Base-by-base conservation (phyloP, 768 basidiomycete genomes). In the Galerina sulciceps region DNA sequence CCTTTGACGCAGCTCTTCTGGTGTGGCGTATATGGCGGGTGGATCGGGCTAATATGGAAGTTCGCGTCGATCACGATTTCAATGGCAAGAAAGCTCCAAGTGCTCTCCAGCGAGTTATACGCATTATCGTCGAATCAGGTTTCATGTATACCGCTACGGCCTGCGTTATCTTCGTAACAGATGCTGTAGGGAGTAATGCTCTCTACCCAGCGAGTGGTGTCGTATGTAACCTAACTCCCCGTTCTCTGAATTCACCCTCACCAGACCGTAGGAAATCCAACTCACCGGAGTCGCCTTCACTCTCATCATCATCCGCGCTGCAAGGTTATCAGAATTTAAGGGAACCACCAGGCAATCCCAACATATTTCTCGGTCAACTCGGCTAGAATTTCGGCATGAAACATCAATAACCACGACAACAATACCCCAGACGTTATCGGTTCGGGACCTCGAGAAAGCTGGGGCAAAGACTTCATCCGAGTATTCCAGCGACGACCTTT, bases 81-180 rank as follows among this genome's bases (percentile, higher is more conserved):
- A 18, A 17, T 9, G 31, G 40, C n/a, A 37, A 18, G 10, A 34
- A 36, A 4, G 22, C 40, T 8, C 37, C 20, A 35, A 54, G 50
- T 14, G 44, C 37, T 15, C 45, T 65, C 14, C 23, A 54, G 6
- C 46, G 55, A 6, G 63, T 67, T 37, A 72, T 72, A 52, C 65
- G 64, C 13, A 69, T 66, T 52, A 65, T 73, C 55, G 58, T 73
- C 43, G 72, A 73, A 57, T 72, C 71, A 2, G 72, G 69, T 10
- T 38, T 69, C 14, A 53, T 73, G 26, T 72, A 72, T 58, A 70
- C 67, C 4, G 46, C 59, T 5, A 57, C 57, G 13, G 58, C 59
- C 3, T 40, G 71, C 44, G 53, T 65, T 9, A 61, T 65, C 9
- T 67, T 70, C 55, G 46, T 65, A 10, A 55, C 63, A 14, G 57